Conservation (phyloP, 2,329 filamentous ascomycete genomes). For the Anthostomella pinea region DNA sequence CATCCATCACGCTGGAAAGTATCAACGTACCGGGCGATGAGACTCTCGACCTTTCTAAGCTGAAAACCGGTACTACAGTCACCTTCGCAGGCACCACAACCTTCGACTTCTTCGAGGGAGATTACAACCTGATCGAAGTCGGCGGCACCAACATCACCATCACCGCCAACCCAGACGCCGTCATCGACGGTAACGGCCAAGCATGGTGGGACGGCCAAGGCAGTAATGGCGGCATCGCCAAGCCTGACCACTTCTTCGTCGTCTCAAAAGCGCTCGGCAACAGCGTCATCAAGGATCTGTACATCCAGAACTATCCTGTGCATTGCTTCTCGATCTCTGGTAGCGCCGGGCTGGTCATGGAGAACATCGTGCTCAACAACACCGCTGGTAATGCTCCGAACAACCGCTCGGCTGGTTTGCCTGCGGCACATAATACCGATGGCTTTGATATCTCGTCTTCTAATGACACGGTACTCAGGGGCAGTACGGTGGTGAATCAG, state of each 20-base stretch:
- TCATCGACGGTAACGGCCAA: background rate
- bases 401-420: background rate
- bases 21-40: conserved; percentile 36
- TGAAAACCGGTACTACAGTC: conserved; percentile 37
- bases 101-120: conserved; percentile 53
- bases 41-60: conserved; percentile 34
- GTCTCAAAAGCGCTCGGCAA: background rate
- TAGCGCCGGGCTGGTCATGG: background rate
- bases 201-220: conserved; percentile 1
- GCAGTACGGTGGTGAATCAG: background rate
- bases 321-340: background rate
- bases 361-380: background rate
- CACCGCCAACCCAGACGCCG: conserved; percentile 36
- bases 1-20: conserved; percentile 23
- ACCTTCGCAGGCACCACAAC: conserved; percentile 51
- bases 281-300: background rate
- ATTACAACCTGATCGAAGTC: conserved; percentile 48
- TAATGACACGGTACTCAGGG: background rate
- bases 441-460: conserved; percentile 1
- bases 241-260: conserved; percentile 3
- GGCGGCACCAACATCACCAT: conserved; percentile 45
- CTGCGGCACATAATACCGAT: conserved; percentile 2
- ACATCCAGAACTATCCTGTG: conserved; percentile 2
- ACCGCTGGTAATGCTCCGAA: background rate
- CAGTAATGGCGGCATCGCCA: background rate